Percentiles rank a stretch among this genome's conserved stretches.
Evolutionary conservation across 192 early-diverging fungal species (phyloP).

Genomic region (Linnemannia hyalina): DNA sequence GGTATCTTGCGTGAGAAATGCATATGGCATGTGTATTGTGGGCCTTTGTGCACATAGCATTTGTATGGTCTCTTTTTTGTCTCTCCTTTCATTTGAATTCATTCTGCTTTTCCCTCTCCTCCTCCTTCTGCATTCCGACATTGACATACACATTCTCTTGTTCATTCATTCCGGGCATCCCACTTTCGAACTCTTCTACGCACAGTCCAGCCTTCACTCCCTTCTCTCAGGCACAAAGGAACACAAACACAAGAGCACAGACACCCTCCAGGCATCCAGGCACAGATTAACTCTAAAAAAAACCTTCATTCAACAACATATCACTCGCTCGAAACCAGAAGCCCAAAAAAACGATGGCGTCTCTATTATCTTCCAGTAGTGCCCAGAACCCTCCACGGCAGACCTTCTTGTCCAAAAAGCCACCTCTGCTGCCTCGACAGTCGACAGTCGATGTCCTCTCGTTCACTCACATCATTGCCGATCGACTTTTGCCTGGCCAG

Average conservation of each 20-base stretch:
- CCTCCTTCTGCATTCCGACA: no score
- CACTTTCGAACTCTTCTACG: no score
- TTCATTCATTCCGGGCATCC: no score
- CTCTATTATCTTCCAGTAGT: constrained; percentile 3
- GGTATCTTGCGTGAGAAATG: neutral
- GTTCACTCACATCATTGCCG: constrained; percentile 50
- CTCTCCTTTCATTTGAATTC: neutral
- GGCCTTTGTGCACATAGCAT: neutral
- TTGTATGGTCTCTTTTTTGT: neutral
- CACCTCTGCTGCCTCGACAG: constrained; percentile 41
- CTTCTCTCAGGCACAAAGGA: no score
- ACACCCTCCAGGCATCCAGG: no score
- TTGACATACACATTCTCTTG: no score
- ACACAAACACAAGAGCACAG: no score
- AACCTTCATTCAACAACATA: neutral
- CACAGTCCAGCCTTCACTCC: no score
- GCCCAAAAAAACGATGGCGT: constrained; percentile 2
- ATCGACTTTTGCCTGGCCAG: constrained; percentile 39
- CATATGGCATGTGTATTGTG: no score
- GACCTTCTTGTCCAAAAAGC: constrained; percentile 49
- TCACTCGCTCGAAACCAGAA: neutral
- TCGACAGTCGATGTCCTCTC: constrained; percentile 53
- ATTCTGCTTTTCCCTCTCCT: neutral
- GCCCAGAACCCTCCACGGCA: constrained; percentile 20
- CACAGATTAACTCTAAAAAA: no score